phyloP scores from a whole-genome alignment of 2,329 filamentous ascomycete species.

The Aschersonia sp. region DNA sequence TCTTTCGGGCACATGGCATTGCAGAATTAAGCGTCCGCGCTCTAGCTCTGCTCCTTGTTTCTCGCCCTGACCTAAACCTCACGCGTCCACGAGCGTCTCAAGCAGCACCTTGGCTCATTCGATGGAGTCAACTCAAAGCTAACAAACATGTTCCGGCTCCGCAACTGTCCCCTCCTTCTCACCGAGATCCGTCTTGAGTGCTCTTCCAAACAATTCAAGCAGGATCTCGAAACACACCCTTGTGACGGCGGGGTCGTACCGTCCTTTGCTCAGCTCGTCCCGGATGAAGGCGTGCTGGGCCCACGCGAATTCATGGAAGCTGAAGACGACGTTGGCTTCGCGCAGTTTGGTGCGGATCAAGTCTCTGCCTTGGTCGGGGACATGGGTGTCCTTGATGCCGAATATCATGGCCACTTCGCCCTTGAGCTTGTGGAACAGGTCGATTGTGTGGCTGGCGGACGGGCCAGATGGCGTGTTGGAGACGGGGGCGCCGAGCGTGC shows the following conservation, averaged over 20 bases:
- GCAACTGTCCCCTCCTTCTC: constrained; percentile 43
- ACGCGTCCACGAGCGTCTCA: no score
- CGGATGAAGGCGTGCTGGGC: constrained; percentile 91
- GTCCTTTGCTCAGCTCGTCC: constrained; percentile 84
- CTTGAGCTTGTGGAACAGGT: constrained; percentile 49
- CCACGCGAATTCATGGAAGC: constrained; percentile 83
- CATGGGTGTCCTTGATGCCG: constrained; percentile 80
- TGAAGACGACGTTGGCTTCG: constrained; percentile 58
- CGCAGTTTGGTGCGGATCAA: constrained; percentile 71
- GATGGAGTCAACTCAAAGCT: neutral
- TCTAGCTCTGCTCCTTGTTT: no score
- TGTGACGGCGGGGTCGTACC: constrained; percentile 76
- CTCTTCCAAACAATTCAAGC: constrained; percentile 69
- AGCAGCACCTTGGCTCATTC: no score
- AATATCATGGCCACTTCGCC: constrained; percentile 86
- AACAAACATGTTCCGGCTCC: constrained; percentile 62
- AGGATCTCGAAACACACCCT: constrained; percentile 87
- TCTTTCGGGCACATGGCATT: no score
- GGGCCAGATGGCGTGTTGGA: neutral
- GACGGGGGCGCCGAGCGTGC: constrained; percentile 51
- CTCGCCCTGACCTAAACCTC: no score
- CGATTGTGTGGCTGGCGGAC: constrained; percentile 37
- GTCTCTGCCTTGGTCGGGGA: constrained; percentile 69
- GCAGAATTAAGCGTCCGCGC: no score
- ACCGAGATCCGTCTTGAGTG: constrained; percentile 67